phyloP scores from a whole-genome alignment of 129 eudicot genomes.

The Apium graveolens region DNA sequence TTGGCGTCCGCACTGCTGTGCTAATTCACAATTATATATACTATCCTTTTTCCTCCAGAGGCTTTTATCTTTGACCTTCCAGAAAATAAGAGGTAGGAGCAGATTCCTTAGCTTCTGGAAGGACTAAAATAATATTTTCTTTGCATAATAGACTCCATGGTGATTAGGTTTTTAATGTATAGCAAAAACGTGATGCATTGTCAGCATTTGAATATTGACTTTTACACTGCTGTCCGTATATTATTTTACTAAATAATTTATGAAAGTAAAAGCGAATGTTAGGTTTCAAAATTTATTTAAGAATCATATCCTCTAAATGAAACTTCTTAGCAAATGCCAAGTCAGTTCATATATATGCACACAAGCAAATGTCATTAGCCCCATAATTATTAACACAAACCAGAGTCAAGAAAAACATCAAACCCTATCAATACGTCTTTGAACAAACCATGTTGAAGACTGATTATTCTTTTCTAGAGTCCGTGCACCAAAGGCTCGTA shows the following conservation, averaged over 20 bases:
- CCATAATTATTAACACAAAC: background rate
- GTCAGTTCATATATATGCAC: background rate
- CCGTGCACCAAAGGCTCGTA: conserved; percentile 29
- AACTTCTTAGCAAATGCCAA: background rate
- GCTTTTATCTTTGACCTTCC: background rate
- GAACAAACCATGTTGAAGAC: conserved; percentile 34
- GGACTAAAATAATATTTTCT: background rate
- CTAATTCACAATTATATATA: background rate
- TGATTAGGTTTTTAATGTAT: background rate
- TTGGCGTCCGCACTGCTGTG: conserved; percentile 4
- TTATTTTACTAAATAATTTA: background rate
- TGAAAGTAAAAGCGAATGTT: background rate
- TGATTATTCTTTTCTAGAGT: conserved; percentile 42
- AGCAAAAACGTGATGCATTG: background rate
- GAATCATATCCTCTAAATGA: background rate
- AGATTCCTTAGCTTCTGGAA: background rate
- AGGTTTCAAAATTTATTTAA: background rate
- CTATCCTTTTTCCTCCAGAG: background rate
- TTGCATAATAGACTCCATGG: background rate
- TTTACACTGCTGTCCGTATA: background rate
- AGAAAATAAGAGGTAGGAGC: background rate
- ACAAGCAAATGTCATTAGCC: background rate
- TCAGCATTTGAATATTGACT: conserved; percentile 1
- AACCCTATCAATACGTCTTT: background rate
- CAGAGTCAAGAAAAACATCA: background rate